Conservation (phyloP, 2,329 filamentous ascomycete species). For the Venturia effusa region DNA sequence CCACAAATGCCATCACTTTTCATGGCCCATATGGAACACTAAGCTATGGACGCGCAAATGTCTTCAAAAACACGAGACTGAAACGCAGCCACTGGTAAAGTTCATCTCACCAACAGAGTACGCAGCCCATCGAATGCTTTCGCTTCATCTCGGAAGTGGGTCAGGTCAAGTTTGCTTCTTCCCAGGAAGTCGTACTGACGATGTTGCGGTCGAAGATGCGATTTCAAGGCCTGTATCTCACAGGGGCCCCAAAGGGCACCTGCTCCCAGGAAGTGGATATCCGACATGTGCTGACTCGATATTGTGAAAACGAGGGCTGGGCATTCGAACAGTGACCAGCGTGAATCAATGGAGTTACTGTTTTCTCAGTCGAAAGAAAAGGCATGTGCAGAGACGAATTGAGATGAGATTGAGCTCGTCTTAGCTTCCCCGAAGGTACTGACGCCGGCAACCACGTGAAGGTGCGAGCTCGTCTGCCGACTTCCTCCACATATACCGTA, state of each 20-base stretch:
- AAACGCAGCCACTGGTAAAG: no score
- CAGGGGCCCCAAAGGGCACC: no score
- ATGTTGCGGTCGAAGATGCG: background rate
- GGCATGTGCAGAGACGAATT: background rate
- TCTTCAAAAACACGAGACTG: no score
- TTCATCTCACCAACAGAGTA: no score
- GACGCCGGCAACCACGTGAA: background rate
- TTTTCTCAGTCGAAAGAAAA: background rate
- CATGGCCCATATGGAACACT: no score
- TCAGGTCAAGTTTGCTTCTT: background rate
- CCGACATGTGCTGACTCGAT: no score
- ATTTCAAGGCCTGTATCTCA: no score
- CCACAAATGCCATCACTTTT: no score
- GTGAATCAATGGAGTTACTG: background rate
- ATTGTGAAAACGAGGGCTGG: background rate
- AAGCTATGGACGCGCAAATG: no score
- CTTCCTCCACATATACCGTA: background rate
- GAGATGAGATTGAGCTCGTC: background rate
- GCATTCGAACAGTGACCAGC: no score
- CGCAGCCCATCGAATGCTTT: no score
- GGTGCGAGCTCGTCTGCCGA: background rate
- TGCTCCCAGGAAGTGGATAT: background rate
- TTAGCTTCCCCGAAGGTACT: background rate
- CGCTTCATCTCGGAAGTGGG: background rate
- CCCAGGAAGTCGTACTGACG: background rate